Evolutionary conservation across 345 rosid species (phyloP).

Genomic region (Cardamine chenopodiifolia): DNA sequence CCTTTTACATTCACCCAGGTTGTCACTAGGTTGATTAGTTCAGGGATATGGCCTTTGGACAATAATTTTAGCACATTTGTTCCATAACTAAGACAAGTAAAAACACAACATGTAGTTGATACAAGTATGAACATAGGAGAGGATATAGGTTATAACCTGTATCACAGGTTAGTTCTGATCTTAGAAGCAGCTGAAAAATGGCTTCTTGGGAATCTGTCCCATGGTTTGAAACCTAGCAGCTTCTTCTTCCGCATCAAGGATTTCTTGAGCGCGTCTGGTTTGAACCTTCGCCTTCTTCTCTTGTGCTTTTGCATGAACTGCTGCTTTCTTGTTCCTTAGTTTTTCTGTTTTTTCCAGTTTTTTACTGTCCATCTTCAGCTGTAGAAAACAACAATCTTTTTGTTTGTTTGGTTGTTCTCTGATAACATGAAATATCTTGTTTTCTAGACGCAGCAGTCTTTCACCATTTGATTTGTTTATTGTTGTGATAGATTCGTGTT

Average conservation of each 20-base stretch:
- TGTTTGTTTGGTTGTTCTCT: background rate
- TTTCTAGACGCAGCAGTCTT: background rate
- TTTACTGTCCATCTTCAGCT: conserved; percentile 70
- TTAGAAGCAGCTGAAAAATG: conserved; percentile 66
- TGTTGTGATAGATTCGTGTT: conserved; percentile 14
- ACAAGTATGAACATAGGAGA: conserved; percentile 6
- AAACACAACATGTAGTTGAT: conserved; percentile 5
- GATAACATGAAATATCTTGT: background rate
- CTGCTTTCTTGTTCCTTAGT: conserved; percentile 61
- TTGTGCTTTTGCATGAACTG: conserved; percentile 69
- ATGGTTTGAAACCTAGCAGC: conserved; percentile 79
- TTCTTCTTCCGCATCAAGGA: conserved; percentile 74
- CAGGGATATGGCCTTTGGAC: background rate
- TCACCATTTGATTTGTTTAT: background rate
- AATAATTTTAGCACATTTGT: conserved; percentile 14
- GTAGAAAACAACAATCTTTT: conserved; percentile 26
- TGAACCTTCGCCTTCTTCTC: conserved; percentile 73
- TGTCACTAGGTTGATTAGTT: conserved; percentile 17
- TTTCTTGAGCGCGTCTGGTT: conserved; percentile 67
- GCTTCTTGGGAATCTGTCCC: conserved; percentile 66
- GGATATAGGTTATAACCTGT: background rate
- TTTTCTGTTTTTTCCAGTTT: conserved; percentile 68
- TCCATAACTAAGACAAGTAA: conserved; percentile 22
- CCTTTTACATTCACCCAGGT: background rate
- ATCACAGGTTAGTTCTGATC: conserved; percentile 5